Evolutionary conservation across 495 filamentous ascomycete genomes (phyloP), one percentile per base, ranked within the genome.

Genomic region (Aspergillus bertholletiae): DNA sequence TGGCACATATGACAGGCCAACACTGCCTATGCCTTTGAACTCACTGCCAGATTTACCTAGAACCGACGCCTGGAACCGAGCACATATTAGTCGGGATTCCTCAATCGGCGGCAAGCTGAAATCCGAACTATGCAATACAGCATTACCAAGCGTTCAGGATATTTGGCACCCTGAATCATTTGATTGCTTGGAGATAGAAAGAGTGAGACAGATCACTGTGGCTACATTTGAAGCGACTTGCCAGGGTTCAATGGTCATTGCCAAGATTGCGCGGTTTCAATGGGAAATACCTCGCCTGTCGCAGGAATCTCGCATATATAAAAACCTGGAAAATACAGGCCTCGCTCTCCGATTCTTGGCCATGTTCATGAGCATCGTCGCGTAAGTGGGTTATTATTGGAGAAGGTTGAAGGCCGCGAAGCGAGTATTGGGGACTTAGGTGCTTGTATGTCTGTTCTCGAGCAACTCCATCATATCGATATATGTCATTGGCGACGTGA

Each of bases 321-420:
- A 60, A 20, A 46, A 46, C 15, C 59, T 71, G 5, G 51, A 71
- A 44, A 58, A 53, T 26, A 51, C 46, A 13, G 52, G 35, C 13
- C 17, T 70, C 1, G 57, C 61, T 15, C 69, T 69, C 8, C 51
- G 52, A 11, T 67, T 72, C 58, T 74, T 15, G 70, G 58, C n/a
- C 68, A 73, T 54, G 55, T 73, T 26, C 46, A 57, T 21, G 68
- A 73, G 52, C 41, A 61, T n/a, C 58, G 67, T 12, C 63, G 70
- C 12, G 53, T 71, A 5, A 66, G 73, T 7, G 70, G 68, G 2
- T 69, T 75, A 21, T 43, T 75, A 4, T 32, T 73, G 17, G 72
- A 72, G 48, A 61, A 73, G n/a, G 9, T 71, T 0, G 54, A 67
- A 30, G 67, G 67, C 35, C 59, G 54, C 23, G 50, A 54, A 50